Evolutionary conservation across 2,329 filamentous ascomycete genomes (phyloP).

Genomic region (Calonectria multiphialidica): DNA sequence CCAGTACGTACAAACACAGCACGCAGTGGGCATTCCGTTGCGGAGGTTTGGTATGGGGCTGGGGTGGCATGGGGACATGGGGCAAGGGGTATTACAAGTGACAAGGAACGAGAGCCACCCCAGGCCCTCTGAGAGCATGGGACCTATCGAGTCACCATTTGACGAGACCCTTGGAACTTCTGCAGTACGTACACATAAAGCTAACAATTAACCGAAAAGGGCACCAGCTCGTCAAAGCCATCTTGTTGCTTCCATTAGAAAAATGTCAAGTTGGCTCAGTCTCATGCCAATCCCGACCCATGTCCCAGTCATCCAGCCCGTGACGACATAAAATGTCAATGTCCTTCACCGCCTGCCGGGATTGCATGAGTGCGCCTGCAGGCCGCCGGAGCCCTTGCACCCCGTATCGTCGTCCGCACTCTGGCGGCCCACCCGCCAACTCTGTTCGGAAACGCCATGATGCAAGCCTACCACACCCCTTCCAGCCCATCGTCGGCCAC

Average conservation of each 20-base stretch:
- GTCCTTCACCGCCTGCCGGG: slow-evolving; percentile 41
- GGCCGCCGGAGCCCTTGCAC: slow-evolving; percentile 30
- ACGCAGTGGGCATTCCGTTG: not conserved
- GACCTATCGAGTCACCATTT: slow-evolving; percentile 2
- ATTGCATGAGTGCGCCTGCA: slow-evolving; percentile 38
- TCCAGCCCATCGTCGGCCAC: slow-evolving; percentile 18
- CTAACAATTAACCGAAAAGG: slow-evolving; percentile 7
- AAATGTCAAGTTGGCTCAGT: slow-evolving; percentile 11
- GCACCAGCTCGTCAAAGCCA: not conserved
- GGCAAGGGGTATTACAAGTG: slow-evolving; percentile 11
- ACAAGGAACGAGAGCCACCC: slow-evolving; percentile 13
- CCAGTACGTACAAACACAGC: not conserved
- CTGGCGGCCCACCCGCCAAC: slow-evolving; percentile 29
- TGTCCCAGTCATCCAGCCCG: slow-evolving; percentile 15
- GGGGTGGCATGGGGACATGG: slow-evolving; percentile 9
- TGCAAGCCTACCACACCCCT: slow-evolving; percentile 31
- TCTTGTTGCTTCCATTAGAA: slow-evolving; percentile 5
- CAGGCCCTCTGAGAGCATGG: slow-evolving; percentile 12
- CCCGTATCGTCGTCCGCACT: slow-evolving; percentile 27
- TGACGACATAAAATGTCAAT: slow-evolving; percentile 27
- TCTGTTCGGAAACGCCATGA: slow-evolving; percentile 25
- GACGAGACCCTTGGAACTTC: slow-evolving; percentile 12
- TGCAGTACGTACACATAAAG: not conserved
- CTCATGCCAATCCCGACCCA: slow-evolving; percentile 10
- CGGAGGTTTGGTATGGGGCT: slow-evolving; percentile 10